Evolutionary conservation across 768 basidiomycete species (phyloP).

Genomic region (Macrolepiota albuminosa): DNA sequence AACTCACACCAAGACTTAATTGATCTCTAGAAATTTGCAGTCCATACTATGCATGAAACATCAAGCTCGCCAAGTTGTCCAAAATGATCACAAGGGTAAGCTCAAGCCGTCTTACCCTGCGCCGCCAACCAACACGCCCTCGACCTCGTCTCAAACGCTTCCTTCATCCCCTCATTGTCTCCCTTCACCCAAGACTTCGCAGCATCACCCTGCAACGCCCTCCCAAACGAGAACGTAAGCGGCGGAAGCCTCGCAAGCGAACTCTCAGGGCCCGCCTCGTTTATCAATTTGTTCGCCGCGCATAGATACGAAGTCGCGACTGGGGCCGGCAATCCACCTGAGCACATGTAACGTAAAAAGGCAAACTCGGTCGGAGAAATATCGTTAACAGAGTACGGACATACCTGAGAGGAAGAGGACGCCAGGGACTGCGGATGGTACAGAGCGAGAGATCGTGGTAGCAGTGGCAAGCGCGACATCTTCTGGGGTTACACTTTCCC

Average conservation of each 20-base stretch:
- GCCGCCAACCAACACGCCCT: slow-evolving; percentile 39
- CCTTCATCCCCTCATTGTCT: slow-evolving; percentile 35
- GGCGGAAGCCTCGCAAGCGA: slow-evolving; percentile 36
- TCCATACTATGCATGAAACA: not conserved
- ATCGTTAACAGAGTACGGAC: slow-evolving; percentile 3
- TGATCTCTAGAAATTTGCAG: not conserved
- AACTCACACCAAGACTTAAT: not conserved
- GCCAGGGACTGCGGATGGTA: slow-evolving; percentile 43
- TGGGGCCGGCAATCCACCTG: slow-evolving; percentile 39
- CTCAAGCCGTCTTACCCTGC: slow-evolving; percentile 24
- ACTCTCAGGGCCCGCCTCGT: slow-evolving; percentile 26
- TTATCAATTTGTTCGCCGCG: slow-evolving; percentile 34
- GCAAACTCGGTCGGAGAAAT: not conserved
- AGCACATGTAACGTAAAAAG: not conserved
- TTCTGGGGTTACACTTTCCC: slow-evolving; percentile 29
- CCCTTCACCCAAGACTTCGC: slow-evolving; percentile 42
- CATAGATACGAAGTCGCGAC: slow-evolving; percentile 38
- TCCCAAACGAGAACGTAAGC: slow-evolving; percentile 46
- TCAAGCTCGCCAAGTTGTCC: not conserved
- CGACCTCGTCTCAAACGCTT: slow-evolving; percentile 36
- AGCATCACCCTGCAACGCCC: slow-evolving; percentile 46
- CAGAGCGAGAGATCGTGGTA: slow-evolving; percentile 38
- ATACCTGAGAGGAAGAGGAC: slow-evolving; percentile 46
- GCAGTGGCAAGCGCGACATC: slow-evolving; percentile 43
- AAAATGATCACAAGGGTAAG: not conserved